Evolutionary conservation across 495 filamentous ascomycete species (phyloP), one percentile per base, ranked within the genome.

Genomic region (Hapsidospora chrysogenum): DNA sequence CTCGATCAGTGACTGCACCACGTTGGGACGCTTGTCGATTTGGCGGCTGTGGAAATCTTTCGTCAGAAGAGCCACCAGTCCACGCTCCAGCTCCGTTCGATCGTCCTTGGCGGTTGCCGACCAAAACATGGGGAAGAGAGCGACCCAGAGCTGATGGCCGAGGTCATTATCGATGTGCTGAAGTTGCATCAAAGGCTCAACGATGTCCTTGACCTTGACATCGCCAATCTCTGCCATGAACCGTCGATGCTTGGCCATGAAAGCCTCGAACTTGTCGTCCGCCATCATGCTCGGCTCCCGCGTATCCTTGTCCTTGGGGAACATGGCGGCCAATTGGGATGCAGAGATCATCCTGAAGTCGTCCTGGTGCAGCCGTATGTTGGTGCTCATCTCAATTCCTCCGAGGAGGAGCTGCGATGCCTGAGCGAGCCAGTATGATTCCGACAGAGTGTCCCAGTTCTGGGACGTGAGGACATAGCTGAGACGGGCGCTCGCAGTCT

Each of bases 391-490:
- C 44, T 96, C 89, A 23, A 95, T 66, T 31, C 80, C 85, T 14
- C 92, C 85, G 38, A 96, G 68, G 11, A 99, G 66, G 15, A 96
- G 66, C 49, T 96, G 86, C 11, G 80, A 78, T 10, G 89, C 89
- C 52, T 99, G 92, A 18, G 82, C 74, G 13, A 99, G 65, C 92
- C 92, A 99, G 60, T 86, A 99, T 6, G 80, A 93, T 40, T 99
- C 89, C 3, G 70, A 72, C 23, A 99, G 64, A 0, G 81, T 86
- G 49, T 95, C 92, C 92, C 92, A 99, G 45, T 95, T 94, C 51
- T 99, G 92, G n/a, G 76, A 78, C 3, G 74, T 69, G 31, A 99
- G 61, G 4, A 96, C 78, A 56, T 95, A 96, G 39, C 74, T 77
- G 14, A 96, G 59, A 28, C 92, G 72, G 29, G 77, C 78, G 48